Evolutionary conservation across 2,329 filamentous ascomycete species (phyloP).

Genomic region (Venturia aucupariae): DNA sequence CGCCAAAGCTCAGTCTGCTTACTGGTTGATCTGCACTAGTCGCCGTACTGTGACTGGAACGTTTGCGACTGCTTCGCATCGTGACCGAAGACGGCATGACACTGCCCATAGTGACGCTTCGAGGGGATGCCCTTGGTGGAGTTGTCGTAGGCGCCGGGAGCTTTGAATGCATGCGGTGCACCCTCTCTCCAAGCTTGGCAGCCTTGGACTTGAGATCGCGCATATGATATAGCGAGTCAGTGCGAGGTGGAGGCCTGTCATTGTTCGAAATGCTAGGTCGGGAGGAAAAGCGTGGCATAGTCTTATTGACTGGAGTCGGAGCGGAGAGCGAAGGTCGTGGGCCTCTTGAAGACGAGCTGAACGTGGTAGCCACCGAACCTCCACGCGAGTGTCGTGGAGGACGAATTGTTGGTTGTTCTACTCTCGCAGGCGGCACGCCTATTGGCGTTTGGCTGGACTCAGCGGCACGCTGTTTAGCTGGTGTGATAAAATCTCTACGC

Average conservation of each 20-base stretch:
- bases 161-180: conserved; percentile 85
- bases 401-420: conserved; percentile 38
- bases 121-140: conserved; percentile 72
- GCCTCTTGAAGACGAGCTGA: conserved; percentile 1
- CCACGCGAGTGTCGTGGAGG: conserved; percentile 44
- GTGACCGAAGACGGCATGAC: conserved; percentile 48
- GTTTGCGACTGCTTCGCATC: conserved; percentile 58
- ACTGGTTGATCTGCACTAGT: conserved; percentile 22
- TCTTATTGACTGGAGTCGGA: conserved; percentile 21
- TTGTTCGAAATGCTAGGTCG: conserved; percentile 34
- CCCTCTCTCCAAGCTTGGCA: conserved; percentile 88
- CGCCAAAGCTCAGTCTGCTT: conserved; percentile 43
- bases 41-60: conserved; percentile 46
- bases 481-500: conserved; percentile 37
- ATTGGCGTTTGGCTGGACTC: conserved; percentile 12
- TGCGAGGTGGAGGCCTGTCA: conserved; percentile 41
- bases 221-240: conserved; percentile 80
- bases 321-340: not conserved
- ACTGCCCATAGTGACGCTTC: conserved; percentile 40
- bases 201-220: conserved; percentile 91
- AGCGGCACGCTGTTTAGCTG: conserved; percentile 2
- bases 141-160: conserved; percentile 72
- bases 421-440: not conserved
- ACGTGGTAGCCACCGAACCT: conserved; percentile 37
- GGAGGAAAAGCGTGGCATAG: conserved; percentile 29